phyloP scores from a whole-genome alignment of 768 basidiomycete species.

The Coprinellus aureogranulatus region DNA sequence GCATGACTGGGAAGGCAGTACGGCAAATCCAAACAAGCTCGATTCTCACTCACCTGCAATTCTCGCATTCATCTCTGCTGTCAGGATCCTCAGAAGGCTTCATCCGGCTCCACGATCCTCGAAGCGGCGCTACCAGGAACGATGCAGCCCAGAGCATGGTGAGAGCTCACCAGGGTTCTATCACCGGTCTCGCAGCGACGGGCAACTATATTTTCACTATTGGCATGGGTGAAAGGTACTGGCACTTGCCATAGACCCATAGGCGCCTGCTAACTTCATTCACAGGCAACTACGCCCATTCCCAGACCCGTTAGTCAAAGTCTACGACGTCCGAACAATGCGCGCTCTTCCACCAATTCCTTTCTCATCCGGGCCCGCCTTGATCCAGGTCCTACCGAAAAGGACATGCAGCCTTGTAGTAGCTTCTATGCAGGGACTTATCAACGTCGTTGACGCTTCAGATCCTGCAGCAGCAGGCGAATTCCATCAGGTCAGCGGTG shows the following conservation, averaged over 20 bases:
- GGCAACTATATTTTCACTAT: slow-evolving; percentile 85
- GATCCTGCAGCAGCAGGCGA: slow-evolving; percentile 65
- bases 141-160: slow-evolving; percentile 52
- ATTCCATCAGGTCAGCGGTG: slow-evolving; percentile 76
- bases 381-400: slow-evolving; percentile 77
- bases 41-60: slow-evolving; percentile 61
- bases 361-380: slow-evolving; percentile 83
- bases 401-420: slow-evolving; percentile 72
- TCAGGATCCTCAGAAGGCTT: slow-evolving; percentile 74
- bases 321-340: slow-evolving; percentile 86
- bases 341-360: slow-evolving; percentile 80
- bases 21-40: slow-evolving; percentile 59
- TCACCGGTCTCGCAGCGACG: slow-evolving; percentile 76
- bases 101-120: slow-evolving; percentile 69
- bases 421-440: slow-evolving; percentile 75
- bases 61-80: slow-evolving; percentile 60
- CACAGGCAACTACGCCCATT: slow-evolving; percentile 88
- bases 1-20: slow-evolving; percentile 64
- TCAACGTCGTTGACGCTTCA: slow-evolving; percentile 81
- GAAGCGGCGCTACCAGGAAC: slow-evolving; percentile 53
- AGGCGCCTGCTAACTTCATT: not conserved
- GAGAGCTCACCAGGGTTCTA: slow-evolving; percentile 77
- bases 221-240: slow-evolving; percentile 80
- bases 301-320: slow-evolving; percentile 89
- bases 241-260: not conserved